phyloP scores from a whole-genome alignment of 768 basidiomycete species.

The Russula abietina region DNA sequence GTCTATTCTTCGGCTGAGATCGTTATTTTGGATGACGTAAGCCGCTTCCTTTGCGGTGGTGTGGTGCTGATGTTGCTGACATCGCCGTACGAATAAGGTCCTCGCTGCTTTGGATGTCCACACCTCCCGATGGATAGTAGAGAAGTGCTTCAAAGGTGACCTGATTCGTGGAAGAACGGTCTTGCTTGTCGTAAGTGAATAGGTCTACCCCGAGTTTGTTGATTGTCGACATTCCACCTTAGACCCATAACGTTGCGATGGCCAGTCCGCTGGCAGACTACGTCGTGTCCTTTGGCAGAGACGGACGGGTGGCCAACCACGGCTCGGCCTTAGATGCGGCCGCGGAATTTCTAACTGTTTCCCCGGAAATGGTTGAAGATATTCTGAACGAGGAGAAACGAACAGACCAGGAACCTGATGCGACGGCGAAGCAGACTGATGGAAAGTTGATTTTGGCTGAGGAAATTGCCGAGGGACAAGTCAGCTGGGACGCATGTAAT shows the following conservation, averaged over 20 bases:
- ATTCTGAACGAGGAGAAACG: conserved; percentile 28
- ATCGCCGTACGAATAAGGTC: conserved; percentile 26
- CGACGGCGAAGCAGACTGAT: conserved; percentile 28
- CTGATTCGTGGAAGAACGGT: conserved; percentile 46
- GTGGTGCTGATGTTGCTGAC: background rate
- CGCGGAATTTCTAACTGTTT: conserved; percentile 35
- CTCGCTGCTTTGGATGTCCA: conserved; percentile 49
- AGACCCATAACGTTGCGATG: conserved; percentile 53
- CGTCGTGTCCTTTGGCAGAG: conserved; percentile 47
- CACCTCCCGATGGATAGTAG: conserved; percentile 48
- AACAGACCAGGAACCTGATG: conserved; percentile 25
- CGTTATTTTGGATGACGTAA: conserved; percentile 68
- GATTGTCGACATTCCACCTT: background rate
- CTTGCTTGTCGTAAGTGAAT: conserved; percentile 41
- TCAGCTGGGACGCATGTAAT: conserved; percentile 43
- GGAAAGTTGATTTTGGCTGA: conserved; percentile 63
- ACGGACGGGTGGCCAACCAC: conserved; percentile 47
- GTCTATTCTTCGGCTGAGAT: conserved; percentile 56
- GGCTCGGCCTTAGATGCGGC: conserved; percentile 47
- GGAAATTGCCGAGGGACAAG: conserved; percentile 55
- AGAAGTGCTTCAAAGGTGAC: no score
- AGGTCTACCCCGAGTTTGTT: background rate
- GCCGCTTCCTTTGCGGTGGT: background rate
- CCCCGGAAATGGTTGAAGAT: conserved; percentile 28
- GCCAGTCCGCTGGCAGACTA: conserved; percentile 48